phyloP scores from a whole-genome alignment of 805 yeast species.

The Tanozyma kutaoensis region DNA sequence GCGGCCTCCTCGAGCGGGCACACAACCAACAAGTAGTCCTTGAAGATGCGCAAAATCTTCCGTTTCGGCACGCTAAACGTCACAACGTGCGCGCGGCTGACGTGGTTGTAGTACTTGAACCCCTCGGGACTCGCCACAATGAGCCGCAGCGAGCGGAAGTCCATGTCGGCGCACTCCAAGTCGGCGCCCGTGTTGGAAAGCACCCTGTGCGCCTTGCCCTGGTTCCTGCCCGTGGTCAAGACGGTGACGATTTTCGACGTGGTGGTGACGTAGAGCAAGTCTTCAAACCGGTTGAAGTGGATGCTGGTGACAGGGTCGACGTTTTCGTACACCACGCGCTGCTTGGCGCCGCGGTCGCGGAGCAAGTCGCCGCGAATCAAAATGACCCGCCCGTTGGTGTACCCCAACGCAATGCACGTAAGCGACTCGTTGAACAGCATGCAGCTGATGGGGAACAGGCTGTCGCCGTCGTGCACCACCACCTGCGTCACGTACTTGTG shows the following conservation, averaged over 20 bases:
- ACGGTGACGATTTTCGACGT: slow-evolving; percentile 60
- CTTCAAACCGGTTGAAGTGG: slow-evolving; percentile 39
- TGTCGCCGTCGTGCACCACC: slow-evolving; percentile 54
- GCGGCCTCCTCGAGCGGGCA: slow-evolving; percentile 25
- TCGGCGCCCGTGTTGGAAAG: slow-evolving; percentile 40
- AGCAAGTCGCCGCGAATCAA: slow-evolving; percentile 78
- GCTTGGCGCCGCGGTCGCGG: slow-evolving; percentile 84
- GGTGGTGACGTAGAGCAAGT: slow-evolving; percentile 55
- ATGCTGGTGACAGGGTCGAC: slow-evolving; percentile 75
- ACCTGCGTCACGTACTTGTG: slow-evolving; percentile 47
- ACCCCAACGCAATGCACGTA: slow-evolving; percentile 62
- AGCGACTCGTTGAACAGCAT: slow-evolving; percentile 41
- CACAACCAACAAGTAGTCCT: slow-evolving; percentile 46
- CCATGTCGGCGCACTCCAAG: slow-evolving; percentile 33
- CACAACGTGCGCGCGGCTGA: slow-evolving; percentile 40
- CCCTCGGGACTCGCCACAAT: slow-evolving; percentile 56
- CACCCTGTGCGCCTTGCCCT: slow-evolving; percentile 41
- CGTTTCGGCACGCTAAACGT: slow-evolving; percentile 46
- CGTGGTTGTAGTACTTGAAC: slow-evolving; percentile 45
- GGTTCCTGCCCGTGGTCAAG: slow-evolving; percentile 67
- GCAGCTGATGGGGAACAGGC: slow-evolving; percentile 68
- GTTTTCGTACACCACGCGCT: slow-evolving; percentile 62
- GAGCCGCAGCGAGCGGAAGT: slow-evolving; percentile 31
- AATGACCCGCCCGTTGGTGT: slow-evolving; percentile 72
- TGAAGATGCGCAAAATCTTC: slow-evolving; percentile 30